Percentiles rank a stretch among this genome's conserved stretches.
Evolutionary conservation across 2,329 filamentous ascomycete species (phyloP).

Genomic region (Pestalotiopsis sp.): DNA sequence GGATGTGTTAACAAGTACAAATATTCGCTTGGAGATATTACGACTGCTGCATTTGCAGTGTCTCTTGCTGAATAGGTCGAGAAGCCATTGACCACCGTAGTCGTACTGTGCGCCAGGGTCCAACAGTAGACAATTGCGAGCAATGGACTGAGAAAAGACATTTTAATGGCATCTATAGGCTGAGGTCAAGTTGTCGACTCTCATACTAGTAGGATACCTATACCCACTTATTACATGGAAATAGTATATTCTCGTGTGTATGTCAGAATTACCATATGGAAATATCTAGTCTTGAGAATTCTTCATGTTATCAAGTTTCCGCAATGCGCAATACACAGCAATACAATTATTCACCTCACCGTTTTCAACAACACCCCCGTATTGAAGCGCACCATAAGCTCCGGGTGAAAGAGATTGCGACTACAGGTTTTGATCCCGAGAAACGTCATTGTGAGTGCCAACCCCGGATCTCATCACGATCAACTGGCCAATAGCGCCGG

Average conservation of each 20-base stretch:
- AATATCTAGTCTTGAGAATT: background rate
- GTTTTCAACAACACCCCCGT: background rate
- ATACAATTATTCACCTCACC: background rate
- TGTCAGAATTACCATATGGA: background rate
- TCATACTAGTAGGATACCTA: background rate
- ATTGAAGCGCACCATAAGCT: constrained; percentile 7
- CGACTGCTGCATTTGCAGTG: constrained; percentile 19
- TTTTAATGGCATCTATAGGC: background rate
- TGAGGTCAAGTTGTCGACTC: background rate
- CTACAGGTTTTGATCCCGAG: constrained; percentile 11
- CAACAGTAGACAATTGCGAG: background rate
- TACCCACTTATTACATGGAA: background rate
- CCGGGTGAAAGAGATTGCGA: constrained; percentile 16
- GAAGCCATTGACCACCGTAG: background rate
- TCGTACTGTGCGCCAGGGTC: background rate
- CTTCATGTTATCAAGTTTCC: background rate
- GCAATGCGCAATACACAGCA: background rate
- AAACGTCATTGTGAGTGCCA: constrained; percentile 29
- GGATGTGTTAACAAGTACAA: constrained; percentile 31
- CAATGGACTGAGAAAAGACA: background rate
- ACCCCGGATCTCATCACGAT: constrained; percentile 19
- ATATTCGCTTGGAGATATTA: constrained; percentile 38
- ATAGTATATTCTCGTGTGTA: background rate
- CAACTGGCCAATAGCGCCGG: constrained; percentile 23
- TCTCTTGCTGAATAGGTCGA: background rate